phyloP scores from a whole-genome alignment of 305 asterid genomes.

The Fraxinus albicans region DNA sequence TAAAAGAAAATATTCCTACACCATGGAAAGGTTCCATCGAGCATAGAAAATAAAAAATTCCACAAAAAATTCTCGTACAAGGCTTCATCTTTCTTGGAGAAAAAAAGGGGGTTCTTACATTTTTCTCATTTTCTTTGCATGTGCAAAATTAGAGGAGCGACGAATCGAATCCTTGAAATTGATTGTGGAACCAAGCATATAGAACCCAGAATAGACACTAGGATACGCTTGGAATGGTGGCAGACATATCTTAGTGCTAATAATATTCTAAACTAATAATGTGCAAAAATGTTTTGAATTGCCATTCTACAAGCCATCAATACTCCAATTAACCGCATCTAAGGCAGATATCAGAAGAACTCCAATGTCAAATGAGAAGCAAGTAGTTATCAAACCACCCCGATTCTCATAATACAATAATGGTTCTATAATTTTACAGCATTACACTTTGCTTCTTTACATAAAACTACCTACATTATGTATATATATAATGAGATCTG shows the following conservation, averaged over 20 bases:
- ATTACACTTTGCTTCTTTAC: slow-evolving; percentile 39
- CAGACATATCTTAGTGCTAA: background rate
- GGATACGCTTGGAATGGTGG: background rate
- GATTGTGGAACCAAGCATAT: background rate
- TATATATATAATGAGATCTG: slow-evolving; percentile 15
- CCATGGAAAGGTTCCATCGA: background rate
- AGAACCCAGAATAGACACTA: background rate
- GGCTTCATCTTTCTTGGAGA: background rate
- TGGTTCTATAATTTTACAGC: slow-evolving; percentile 32
- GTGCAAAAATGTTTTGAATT: background rate
- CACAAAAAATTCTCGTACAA: background rate
- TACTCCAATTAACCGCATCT: background rate
- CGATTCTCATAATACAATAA: slow-evolving; percentile 4
- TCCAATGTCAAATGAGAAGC: slow-evolving; percentile 26
- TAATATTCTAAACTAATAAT: background rate
- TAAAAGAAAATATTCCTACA: background rate
- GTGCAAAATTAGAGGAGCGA: background rate
- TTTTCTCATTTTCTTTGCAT: background rate
- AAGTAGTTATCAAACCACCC: slow-evolving; percentile 15
- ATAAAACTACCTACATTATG: slow-evolving; percentile 23
- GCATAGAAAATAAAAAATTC: background rate
- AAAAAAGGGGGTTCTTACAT: background rate
- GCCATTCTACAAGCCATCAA: background rate
- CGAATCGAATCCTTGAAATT: background rate
- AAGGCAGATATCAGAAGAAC: slow-evolving; percentile 14